Base-by-base conservation (phyloP, 495 filamentous ascomycete species). In the Penicillium egyptiacum region DNA sequence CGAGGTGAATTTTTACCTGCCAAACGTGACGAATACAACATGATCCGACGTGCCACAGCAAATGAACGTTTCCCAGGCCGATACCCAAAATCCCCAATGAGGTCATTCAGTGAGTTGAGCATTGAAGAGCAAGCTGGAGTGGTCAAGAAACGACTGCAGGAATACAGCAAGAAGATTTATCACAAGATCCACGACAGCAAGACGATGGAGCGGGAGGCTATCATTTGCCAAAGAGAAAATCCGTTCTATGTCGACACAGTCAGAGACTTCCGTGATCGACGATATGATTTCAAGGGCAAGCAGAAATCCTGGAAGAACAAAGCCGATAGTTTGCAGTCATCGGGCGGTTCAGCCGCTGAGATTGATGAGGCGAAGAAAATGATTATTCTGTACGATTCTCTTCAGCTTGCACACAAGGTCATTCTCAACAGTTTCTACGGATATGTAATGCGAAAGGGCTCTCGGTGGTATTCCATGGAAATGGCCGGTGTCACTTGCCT, bases 381-480 rank as follows among this genome's bases (percentile, higher is more conserved):
- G 94, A 92, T 96, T 51, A 75, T 98, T 43, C 78, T 99, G 4
- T 99, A 91, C 67, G 94, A 99, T 68, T 99, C 94, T 0, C 73
- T 99, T 50, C 94, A 99, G 70, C 79, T 99, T 67, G 94, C 94
- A 0, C 94, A 98, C 75, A 99, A 99, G 67, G 93, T 97, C 76
- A 99, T 99, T 78, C 72, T 99, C 50, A 99, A 99, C 79, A 94
- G 89, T 65, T 99, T 99, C 78, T 99, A 99, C 63, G 94, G 94
- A 51, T 99, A 99, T 69, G 94, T 98, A 60, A 99, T 99, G 94
- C 81, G 94, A 73, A 99, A 99, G 70, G 94, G 94, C 5, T 97
- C 93, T 40, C 82, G 94, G 48, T 99, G 94, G 94, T 99, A 98
- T 68, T 98, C 95, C 37, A 89, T 99, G 90, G 94, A 98, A 71